phyloP scores from a whole-genome alignment of 306 rosid species.

The Echinosophora koreensis region DNA sequence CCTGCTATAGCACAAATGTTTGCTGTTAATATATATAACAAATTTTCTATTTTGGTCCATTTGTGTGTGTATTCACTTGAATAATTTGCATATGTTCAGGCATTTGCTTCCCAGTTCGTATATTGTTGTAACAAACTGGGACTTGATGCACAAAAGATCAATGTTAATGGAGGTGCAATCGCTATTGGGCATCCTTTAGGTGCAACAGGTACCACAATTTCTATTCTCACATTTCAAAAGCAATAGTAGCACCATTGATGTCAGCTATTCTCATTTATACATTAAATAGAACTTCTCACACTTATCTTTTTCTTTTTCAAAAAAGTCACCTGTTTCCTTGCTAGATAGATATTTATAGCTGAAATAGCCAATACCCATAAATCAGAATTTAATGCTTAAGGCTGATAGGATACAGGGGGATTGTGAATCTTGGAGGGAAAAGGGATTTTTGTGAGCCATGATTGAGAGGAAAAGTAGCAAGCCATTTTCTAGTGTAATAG shows the following conservation, averaged over 20 bases:
- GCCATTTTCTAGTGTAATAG: too few relatives aligned
- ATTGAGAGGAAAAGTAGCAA: too few relatives aligned
- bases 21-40: too few relatives aligned
- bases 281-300: not conserved
- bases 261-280: not conserved
- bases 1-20: too few relatives aligned
- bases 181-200: constrained; percentile 98
- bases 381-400: constrained; percentile 13
- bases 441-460: too few relatives aligned
- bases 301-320: too few relatives aligned
- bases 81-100: constrained; percentile 57
- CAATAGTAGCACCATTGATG: not conserved
- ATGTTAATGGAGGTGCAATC: constrained; percentile 95
- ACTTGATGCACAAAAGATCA: constrained; percentile 89
- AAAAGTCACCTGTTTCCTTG: too few relatives aligned
- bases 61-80: constrained; percentile 30
- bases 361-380: not conserved
- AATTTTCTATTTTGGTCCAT: not conserved
- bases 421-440: too few relatives aligned
- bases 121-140: constrained; percentile 91
- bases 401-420: not conserved
- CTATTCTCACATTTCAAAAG: not conserved
- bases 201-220: constrained; percentile 73
- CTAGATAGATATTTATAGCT: too few relatives aligned
- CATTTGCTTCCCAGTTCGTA: constrained; percentile 92